A percentile compares a stretch with the other conserved stretches of the same genome.
phyloP scores from a whole-genome alignment of 2,329 filamentous ascomycete species.

The Raffaelea albimanens region DNA sequence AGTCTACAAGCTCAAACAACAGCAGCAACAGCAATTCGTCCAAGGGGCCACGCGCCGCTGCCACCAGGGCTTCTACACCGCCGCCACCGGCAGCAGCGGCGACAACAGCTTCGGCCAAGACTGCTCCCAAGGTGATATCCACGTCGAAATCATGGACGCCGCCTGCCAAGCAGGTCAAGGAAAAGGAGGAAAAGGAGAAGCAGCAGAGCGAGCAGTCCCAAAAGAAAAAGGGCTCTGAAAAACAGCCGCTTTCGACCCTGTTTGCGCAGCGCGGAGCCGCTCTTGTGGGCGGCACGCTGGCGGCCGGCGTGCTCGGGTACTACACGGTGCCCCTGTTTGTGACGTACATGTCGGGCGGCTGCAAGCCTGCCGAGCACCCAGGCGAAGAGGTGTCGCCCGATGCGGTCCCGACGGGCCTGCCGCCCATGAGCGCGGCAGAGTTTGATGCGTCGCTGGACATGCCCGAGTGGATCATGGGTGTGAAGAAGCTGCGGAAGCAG shows the following conservation, averaged over 20 bases:
- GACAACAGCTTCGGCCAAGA: no score
- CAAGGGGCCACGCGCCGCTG: no score
- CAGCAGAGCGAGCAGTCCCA: background rate
- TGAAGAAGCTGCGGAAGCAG: slow-evolving; percentile 38
- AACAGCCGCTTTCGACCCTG: slow-evolving; percentile 17
- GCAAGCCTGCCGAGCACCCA: slow-evolving; percentile 4
- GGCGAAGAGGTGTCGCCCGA: slow-evolving; percentile 4
- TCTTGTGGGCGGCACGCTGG: slow-evolving; percentile 14
- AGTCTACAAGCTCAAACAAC: background rate
- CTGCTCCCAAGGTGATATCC: no score
- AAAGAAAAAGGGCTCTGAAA: background rate
- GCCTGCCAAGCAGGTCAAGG: background rate
- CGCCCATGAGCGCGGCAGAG: slow-evolving; percentile 34
- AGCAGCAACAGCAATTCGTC: no score
- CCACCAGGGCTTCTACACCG: no score
- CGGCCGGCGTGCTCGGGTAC: slow-evolving; percentile 14
- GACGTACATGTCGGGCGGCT: slow-evolving; percentile 10
- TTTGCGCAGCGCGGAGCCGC: slow-evolving; percentile 13
- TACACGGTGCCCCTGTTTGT: slow-evolving; percentile 13
- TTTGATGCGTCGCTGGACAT: slow-evolving; percentile 51
- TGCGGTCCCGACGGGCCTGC: slow-evolving; percentile 20
- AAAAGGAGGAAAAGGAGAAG: background rate
- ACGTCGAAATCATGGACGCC: no score
- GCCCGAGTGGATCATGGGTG: slow-evolving; percentile 48
- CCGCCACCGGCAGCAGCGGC: no score